Evolutionary conservation across 2,329 filamentous ascomycete genomes (phyloP).

Genomic region (Hyphodiscus sp.): DNA sequence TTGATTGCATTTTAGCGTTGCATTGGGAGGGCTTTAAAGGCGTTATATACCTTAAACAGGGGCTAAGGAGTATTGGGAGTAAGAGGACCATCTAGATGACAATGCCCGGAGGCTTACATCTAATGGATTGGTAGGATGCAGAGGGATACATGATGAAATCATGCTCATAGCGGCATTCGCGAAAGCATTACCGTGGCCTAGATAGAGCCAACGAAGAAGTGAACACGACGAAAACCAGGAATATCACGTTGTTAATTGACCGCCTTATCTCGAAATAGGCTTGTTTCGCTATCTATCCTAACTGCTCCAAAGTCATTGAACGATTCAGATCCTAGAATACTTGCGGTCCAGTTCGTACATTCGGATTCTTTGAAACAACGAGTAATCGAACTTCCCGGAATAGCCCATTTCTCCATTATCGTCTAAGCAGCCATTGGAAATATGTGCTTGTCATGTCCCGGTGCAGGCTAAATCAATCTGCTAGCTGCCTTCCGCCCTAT

Average conservation of each 20-base stretch:
- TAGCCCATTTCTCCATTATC: no score
- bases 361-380: not conserved
- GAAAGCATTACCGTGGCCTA: not conserved
- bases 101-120: not conserved
- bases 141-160: not conserved
- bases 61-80: not conserved
- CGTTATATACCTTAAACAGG: conserved; percentile 3
- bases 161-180: not conserved
- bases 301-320: no score
- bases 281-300: no score
- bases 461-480: not conserved
- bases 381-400: no score
- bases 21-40: conserved; percentile 5
- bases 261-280: no score
- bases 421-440: not conserved
- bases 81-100: not conserved
- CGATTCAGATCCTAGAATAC: no score
- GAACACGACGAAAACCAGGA: no score
- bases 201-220: no score
- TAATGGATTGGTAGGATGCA: not conserved
- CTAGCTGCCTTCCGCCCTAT: not conserved
- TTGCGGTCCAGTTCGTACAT: no score
- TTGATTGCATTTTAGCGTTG: conserved; percentile 14
- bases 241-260: no score
- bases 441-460: not conserved